Evolutionary conservation across 1,139 yeast genomes (phyloP).

Genomic region (Magnusiomyces suaveolens): DNA sequence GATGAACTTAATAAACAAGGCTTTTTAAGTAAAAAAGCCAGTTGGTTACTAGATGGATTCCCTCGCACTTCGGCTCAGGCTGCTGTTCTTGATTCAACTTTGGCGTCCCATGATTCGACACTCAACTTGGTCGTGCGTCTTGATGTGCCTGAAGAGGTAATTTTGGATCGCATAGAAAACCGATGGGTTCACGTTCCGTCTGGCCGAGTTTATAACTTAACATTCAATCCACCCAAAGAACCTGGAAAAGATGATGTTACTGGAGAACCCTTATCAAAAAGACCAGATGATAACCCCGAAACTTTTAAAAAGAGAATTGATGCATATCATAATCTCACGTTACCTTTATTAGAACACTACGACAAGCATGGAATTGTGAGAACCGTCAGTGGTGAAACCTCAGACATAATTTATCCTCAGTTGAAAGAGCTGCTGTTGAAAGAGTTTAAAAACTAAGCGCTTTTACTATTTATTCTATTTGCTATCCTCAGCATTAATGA

Average conservation of each 20-base stretch:
- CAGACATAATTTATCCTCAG: conserved; percentile 76
- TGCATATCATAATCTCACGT: conserved; percentile 49
- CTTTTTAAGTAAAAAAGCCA: conserved; percentile 40
- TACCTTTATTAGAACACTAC: conserved; percentile 59
- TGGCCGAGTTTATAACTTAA: conserved; percentile 76
- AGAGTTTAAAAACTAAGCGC: conserved; percentile 5
- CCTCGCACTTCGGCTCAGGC: conserved; percentile 80
- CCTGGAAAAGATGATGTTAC: conserved; percentile 80
- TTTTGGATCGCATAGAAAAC: conserved; percentile 70
- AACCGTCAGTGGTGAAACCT: conserved; percentile 63
- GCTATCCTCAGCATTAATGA: too few species aligned
- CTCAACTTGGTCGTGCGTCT: conserved; percentile 73
- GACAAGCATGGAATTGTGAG: conserved; percentile 42
- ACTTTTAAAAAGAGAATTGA: conserved; percentile 61
- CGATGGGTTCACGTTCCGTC: conserved; percentile 78
- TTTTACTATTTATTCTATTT: background rate
- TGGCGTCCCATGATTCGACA: conserved; percentile 33
- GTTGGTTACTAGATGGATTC: conserved; percentile 85
- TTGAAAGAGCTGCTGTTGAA: conserved; percentile 26
- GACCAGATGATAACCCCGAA: conserved; percentile 65
- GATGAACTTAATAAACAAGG: conserved; percentile 37
- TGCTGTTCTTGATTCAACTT: conserved; percentile 40
- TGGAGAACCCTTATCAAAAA: conserved; percentile 70
- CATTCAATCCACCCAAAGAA: conserved; percentile 80
- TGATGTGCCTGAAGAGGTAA: conserved; percentile 71